Evolutionary conservation across 2,329 filamentous ascomycete species (phyloP).

Genomic region (Aspergillus pseudoviridinutans): DNA sequence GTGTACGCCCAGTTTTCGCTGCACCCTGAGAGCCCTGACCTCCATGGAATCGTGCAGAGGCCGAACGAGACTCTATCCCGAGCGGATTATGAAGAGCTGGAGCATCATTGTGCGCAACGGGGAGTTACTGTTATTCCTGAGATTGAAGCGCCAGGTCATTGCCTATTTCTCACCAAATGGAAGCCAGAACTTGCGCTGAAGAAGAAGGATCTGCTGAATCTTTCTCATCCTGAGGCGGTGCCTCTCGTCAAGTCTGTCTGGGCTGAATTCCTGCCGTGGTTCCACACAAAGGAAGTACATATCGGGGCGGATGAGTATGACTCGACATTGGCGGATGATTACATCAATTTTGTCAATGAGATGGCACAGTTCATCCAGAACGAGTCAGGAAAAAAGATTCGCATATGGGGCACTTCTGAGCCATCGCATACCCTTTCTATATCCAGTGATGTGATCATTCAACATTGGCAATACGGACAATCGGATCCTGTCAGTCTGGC

Average conservation of each 20-base stretch:
- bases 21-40: constrained; percentile 45
- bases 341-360: constrained; percentile 52
- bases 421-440: constrained; percentile 41
- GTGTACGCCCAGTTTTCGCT: constrained; percentile 56
- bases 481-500: constrained; percentile 48
- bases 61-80: constrained; percentile 54
- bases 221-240: constrained; percentile 53
- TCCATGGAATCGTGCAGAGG: constrained; percentile 49
- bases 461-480: constrained; percentile 56
- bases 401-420: constrained; percentile 57
- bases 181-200: constrained; percentile 52
- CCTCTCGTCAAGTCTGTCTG: constrained; percentile 53
- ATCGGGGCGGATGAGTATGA: constrained; percentile 57
- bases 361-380: constrained; percentile 47
- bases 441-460: constrained; percentile 45
- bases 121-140: constrained; percentile 59
- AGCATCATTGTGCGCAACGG: constrained; percentile 49
- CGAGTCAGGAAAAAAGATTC: constrained; percentile 42
- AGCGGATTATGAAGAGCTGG: constrained; percentile 50
- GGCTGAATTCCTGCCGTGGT: constrained; percentile 55
- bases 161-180: constrained; percentile 56
- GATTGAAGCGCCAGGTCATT: constrained; percentile 58
- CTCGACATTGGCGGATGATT: constrained; percentile 43
- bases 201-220: constrained; percentile 52
- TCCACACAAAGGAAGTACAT: constrained; percentile 52